Evolutionary conservation across 805 yeast genomes (phyloP), one percentile per base, ranked within the genome.

Genomic region (Myxozyma lipomycoides): DNA sequence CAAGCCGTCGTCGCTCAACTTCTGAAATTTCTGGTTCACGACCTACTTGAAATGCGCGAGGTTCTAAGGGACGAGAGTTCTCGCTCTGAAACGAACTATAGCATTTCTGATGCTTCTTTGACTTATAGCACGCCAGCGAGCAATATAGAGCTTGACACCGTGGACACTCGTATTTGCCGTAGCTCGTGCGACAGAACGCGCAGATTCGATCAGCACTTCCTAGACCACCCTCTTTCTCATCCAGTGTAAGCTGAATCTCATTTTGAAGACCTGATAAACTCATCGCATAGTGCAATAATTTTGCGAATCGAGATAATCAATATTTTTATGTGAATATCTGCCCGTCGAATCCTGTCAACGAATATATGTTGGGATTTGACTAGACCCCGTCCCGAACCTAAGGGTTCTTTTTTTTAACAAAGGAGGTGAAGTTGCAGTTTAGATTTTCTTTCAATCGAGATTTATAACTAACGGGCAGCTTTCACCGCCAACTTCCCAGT

Each of bases 131-230:
- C 1, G 24, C 26, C 9, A 55, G 19, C 19, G 59, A 55, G 23
- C 59, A 55, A 36, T 55, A 55, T n/a, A 43, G 28, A 21, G 17
- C 28, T 6, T 34, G 22, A 30, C 59, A 55, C 4, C 59, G 50
- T 2, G 59, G 59, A 37, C 59, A 55, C 18, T 43, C 35, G 34
- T 55, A 55, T 45, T 48, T 46, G 15, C 53, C 56, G 24, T 41
- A 49, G 15, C 6, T n/a, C 10, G 1, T 32, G 15, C 30, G 24
- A 37, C 53, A 49, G 23, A 49, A 30, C 7, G 5, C 44, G 30
- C 53, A 49, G n/a, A 49, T 47, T 25, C 52, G 40, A 15, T 28
- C 12, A 7, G 32, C 12, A 12, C 32, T 12, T 7, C 12, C 32
- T 28, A 12, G 12, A 28, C 32, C 32, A 12, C 12, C 32, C 12